Conservation (phyloP, 1,139 yeast genomes). For the Diutina pseudorugosa region DNA sequence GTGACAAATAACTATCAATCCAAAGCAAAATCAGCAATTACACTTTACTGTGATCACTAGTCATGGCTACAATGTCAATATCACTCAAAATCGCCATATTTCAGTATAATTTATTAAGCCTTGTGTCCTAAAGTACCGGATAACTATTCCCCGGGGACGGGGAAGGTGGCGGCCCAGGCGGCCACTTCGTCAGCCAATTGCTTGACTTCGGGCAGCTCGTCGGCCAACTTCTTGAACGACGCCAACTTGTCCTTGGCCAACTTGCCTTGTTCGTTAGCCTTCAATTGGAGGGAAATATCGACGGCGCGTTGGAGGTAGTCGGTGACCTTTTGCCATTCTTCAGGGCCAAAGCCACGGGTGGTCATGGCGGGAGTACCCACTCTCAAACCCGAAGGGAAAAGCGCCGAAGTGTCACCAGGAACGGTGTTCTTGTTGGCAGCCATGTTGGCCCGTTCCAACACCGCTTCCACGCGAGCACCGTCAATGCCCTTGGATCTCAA, state of each 20-base stretch:
- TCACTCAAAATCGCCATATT: too few species aligned
- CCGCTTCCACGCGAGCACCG: constrained; percentile 95
- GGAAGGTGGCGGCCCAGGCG: constrained; percentile 54
- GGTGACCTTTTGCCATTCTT: constrained; percentile 76
- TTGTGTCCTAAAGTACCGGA: too few species aligned
- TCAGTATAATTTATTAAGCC: too few species aligned
- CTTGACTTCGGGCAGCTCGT: constrained; percentile 44
- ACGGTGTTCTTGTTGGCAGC: constrained; percentile 96
- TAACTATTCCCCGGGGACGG: constrained; percentile 65
- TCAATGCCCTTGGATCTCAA: constrained; percentile 84
- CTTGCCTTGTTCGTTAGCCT: constrained; percentile 45
- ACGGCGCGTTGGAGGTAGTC: constrained; percentile 76
- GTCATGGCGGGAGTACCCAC: constrained; percentile 99
- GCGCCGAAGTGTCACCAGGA: constrained; percentile 96
- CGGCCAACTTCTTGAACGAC: constrained; percentile 53
- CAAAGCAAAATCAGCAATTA: too few species aligned
- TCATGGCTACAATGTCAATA: too few species aligned
- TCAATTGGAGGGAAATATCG: constrained; percentile 46
- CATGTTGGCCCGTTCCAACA: constrained; percentile 88
- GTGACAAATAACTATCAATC: too few species aligned
- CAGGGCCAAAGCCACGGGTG: constrained; percentile 87
- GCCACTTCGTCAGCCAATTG: constrained; percentile 51
- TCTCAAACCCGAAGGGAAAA: constrained; percentile 96
- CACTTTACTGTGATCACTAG: too few species aligned
- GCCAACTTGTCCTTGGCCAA: constrained; percentile 54